Base-by-base conservation (phyloP, 2,329 filamentous ascomycete species). In the Beauveria sp. region DNA sequence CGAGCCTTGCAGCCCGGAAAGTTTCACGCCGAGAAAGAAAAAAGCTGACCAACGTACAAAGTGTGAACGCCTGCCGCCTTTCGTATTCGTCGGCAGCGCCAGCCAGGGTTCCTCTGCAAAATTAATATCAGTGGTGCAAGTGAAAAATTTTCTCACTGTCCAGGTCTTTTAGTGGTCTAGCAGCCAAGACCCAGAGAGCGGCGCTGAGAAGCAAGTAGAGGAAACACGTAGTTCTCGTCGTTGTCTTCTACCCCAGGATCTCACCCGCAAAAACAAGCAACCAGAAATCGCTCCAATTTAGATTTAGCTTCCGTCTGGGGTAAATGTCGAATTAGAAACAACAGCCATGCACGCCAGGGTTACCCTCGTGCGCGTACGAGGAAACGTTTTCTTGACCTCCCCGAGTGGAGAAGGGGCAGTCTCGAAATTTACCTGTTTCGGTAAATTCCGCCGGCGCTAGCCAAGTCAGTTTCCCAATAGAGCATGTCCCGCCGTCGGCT, bases 241-340 rank as follows among this genome's bases (percentile, higher is more conserved):
- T 26, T 24, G 16, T 31, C 55, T 14, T 49, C 52, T 62, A 62
- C 60, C 60, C 60, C 60, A 58, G 60, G 53, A 57, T 61, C 48
- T 60, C 57, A 52, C 58, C 58, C 58, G 50, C 58, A 61, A 61
- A 46, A 59, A 28, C 3, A 52, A 46, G 5, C n/a, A 22, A 12
- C 28, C 4, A 22, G 22, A 16, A 46, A 38, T n/a, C 24, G 12
- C 50, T 46, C 58, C 49, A 57, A 46, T 57, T 56, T 46, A 53
- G 60, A 58, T 57, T 58, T 62, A 62, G 60, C 53, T 51, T 52
- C 60, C 60, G 60, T 62, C 60, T 18, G 60, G 60, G 60, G 60
- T 62, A 62, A 38, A 45, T 49, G 34, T 43, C 26, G 9, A 49
- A 52, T 52, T 26, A 43, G 34, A 56, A 50, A 56, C 50, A 38